Base-by-base conservation (phyloP, 441 rosid genomes). In the Adansonia gregorii region DNA sequence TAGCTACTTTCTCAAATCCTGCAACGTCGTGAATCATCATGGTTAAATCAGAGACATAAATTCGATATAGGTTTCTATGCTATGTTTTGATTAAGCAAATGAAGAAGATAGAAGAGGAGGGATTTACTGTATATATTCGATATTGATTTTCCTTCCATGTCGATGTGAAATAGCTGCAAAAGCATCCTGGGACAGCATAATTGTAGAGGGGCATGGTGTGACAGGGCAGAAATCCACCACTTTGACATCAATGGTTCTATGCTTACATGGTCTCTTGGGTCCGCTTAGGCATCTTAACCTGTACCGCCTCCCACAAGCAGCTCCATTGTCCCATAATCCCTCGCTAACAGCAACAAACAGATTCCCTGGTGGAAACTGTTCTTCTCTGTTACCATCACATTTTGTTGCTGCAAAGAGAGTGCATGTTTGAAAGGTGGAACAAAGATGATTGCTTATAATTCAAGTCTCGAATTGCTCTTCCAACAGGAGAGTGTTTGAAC, bases 281-380 rank as follows among this genome's bases (percentile, higher is more conserved):
- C 86, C 85, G 8, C 85, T 87, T 15, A 68, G 70, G 67, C 89
- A 83, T 49, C 82, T 72, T 73, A 79, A 7, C 54, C 76, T 8
- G 64, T 81, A 78, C 1, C 72, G 71, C 41, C 86, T 75, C 54
- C 79, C 78, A 22, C 85, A 84, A 11, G 89, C 87, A 19, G 85
- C 86, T 11, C 85, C 78, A 0, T 81, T 85, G 75, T 85, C 85
- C 87, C 85, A 84, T 80, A 85, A 79, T 8, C 82, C 84, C 59
- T 87, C 78, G 60, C 87, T 80, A 35, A 75, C 86, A 20, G 86
- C 80, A 3, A 76, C 78, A 45, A 83, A 84, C 27, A 76, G 75
- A 27, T 80, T 83, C 17, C 86, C 83, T 1, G 80, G 75, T n/a
- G 87, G 87, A 75, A 84, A 83, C 60, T 81, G 82, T 41, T 81